Evolutionary conservation across 2,329 filamentous ascomycete species (phyloP).

Genomic region (Aspergillus pseudonomiae): DNA sequence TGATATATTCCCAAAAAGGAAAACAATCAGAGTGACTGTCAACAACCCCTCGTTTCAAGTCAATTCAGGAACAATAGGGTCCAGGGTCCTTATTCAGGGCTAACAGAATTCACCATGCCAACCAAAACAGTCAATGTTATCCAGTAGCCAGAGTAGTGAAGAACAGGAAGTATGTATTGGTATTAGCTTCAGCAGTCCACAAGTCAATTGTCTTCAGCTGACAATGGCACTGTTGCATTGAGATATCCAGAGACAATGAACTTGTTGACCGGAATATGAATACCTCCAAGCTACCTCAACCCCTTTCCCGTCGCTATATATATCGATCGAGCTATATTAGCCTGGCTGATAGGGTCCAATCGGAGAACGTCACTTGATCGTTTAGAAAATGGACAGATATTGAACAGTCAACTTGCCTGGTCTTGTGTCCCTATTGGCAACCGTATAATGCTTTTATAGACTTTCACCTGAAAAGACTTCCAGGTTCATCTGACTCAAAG

Average conservation of each 20-base stretch:
- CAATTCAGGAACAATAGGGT: not conserved
- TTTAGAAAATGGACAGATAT: not conserved
- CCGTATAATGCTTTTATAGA: not conserved
- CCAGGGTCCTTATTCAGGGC: not conserved
- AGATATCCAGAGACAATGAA: not conserved
- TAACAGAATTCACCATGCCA: not conserved
- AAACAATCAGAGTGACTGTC: conserved; percentile 3
- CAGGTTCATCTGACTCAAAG: not conserved
- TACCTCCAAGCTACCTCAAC: not conserved
- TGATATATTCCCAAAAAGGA: not conserved
- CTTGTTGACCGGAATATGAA: not conserved
- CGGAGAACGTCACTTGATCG: too few species aligned
- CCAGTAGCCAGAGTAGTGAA: not conserved
- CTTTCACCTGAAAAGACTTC: not conserved
- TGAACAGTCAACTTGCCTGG: not conserved
- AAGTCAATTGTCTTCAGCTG: not conserved
- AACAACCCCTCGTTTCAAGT: not conserved
- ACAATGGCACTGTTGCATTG: not conserved
- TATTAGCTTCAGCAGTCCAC: not conserved
- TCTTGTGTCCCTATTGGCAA: not conserved
- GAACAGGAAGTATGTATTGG: not conserved
- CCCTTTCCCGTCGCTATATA: not conserved
- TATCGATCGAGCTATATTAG: not conserved
- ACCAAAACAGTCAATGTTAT: not conserved
- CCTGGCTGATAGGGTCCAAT: not conserved